Percentiles rank a stretch among this genome's conserved stretches.
These are phyloP conservation scores for Kwoniella europaea DNA, from an alignment of 768 basidiomycete species.

Conservation along the genomic window DNA sequence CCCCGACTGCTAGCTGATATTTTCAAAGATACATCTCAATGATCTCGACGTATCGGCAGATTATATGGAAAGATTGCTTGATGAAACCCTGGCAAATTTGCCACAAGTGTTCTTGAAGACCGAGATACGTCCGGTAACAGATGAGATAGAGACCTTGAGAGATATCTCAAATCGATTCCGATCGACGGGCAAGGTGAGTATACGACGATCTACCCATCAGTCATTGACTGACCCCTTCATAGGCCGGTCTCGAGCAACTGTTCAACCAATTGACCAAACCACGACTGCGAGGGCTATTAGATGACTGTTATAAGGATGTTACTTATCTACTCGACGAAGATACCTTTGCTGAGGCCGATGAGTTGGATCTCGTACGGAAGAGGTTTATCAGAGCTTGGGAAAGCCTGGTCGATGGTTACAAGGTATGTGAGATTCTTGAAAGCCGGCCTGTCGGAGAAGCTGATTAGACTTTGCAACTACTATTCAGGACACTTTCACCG, in stretches of 20 bases:
- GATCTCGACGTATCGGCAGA: conserved; percentile 90
- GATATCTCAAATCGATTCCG: conserved; percentile 65
- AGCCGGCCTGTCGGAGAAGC: no score
- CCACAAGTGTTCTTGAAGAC: conserved; percentile 70
- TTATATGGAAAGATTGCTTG: conserved; percentile 80
- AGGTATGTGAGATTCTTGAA: conserved; percentile 62
- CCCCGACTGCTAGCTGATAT: not conserved
- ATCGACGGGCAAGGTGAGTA: conserved; percentile 71
- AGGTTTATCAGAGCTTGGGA: conserved; percentile 92
- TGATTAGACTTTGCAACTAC: no score
- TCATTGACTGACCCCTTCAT: conserved; percentile 2
- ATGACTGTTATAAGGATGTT: conserved; percentile 88
- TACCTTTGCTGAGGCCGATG: conserved; percentile 77
- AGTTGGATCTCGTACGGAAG: conserved; percentile 83
- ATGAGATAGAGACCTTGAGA: conserved; percentile 49
- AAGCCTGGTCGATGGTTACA: conserved; percentile 79
- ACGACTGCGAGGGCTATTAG: conserved; percentile 76
- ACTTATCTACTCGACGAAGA: conserved; percentile 90
- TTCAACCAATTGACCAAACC: conserved; percentile 95
- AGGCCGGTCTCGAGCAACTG: conserved; percentile 88
- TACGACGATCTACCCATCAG: not conserved
- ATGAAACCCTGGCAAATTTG: conserved; percentile 64
- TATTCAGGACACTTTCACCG: conserved; percentile 79
- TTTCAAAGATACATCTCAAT: conserved; percentile 77
- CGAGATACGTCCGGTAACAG: conserved; percentile 65